Percentiles rank a stretch among this genome's conserved stretches.
Conservation (phyloP, 108 stramenopile species). For the Mayamaea pseudoterrestris region DNA sequence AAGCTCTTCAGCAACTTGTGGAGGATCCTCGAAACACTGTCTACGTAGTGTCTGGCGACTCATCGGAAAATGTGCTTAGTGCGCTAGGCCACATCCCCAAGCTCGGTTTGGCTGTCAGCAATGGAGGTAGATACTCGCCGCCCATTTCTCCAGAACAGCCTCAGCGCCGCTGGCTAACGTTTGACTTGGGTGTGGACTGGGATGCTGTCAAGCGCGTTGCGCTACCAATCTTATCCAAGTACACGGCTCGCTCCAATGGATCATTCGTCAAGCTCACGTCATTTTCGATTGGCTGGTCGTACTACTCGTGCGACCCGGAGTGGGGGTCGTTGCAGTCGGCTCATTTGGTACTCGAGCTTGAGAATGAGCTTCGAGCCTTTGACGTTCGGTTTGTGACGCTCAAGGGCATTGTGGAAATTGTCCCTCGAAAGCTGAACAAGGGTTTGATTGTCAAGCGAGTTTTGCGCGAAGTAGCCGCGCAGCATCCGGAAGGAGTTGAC, state of each 20-base stretch:
- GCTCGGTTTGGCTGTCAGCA: slow-evolving; percentile 86
- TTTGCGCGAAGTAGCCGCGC: slow-evolving; percentile 42
- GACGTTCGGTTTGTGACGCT: slow-evolving; percentile 89
- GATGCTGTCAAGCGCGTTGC: slow-evolving; percentile 79
- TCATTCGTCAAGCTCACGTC: slow-evolving; percentile 84
- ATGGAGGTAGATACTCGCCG: slow-evolving; percentile 82
- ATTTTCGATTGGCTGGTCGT: slow-evolving; percentile 93
- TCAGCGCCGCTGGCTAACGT: slow-evolving; percentile 50
- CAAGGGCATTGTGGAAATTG: slow-evolving; percentile 84
- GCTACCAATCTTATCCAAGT: slow-evolving; percentile 86
- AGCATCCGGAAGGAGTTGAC: slow-evolving; percentile 41
- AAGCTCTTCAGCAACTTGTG: slow-evolving; percentile 62
- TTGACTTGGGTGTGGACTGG: slow-evolving; percentile 90
- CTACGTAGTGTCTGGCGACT: slow-evolving; percentile 86
- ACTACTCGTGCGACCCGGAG: slow-evolving; percentile 97
- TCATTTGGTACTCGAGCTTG: slow-evolving; percentile 82
- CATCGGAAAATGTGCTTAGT: slow-evolving; percentile 65
- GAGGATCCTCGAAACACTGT: slow-evolving; percentile 79
- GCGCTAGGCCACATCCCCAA: slow-evolving; percentile 78
- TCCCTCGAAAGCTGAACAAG: slow-evolving; percentile 75
- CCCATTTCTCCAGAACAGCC: slow-evolving; percentile 20
- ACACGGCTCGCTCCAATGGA: slow-evolving; percentile 89
- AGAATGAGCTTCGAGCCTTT: slow-evolving; percentile 72
- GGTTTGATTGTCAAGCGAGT: slow-evolving; percentile 81
- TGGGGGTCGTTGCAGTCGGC: slow-evolving; percentile 95